Evolutionary conservation across 2,329 filamentous ascomycete genomes (phyloP), one percentile per base, ranked within the genome.

Genomic region (Curvularia verruculosa): DNA sequence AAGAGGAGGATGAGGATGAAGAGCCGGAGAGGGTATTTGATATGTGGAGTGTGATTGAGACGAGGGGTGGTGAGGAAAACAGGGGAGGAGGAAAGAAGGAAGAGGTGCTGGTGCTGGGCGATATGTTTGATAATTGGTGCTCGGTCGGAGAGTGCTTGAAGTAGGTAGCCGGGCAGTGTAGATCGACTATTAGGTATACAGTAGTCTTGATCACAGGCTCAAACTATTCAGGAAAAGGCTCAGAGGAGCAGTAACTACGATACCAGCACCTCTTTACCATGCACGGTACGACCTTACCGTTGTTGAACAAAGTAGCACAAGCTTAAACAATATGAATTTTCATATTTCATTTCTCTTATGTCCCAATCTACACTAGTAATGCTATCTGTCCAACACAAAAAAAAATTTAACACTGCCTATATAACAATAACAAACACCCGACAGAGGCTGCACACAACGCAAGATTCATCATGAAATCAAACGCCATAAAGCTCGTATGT

Each of bases 11-110:
- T 9, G 58, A 43, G 10, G 18, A 41, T 23, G 55, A 3, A 10
- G 26, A 31, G 18, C 13, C 15, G 34, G 34, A 36, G 7, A 8
- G 7, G 13, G 13, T 52, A 44, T 68, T 67, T 52, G 65, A 69
- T 60, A 24, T 66, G 31, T 68, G 64, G 64, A 49, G 41, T 28
- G 54, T 68, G 45, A 21, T 39, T 47, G 55, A 65, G 52, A 43
- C 5, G 24, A 31, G 26, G 10, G 36, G 1, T 0, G 18, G 18
- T 37, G 49, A 7, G 4, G 8, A 48, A 5, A 37, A 40, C 6
- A 28, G n/a, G n/a, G 36, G 28, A 36, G 47, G 2, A n/a, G 36
- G 9, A 24, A 3, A 9, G 13, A 23, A 37, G 13, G 18, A 8
- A 31, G 21, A n/a, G 3, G 6, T 15, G 5, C 49, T 23, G 49